These are phyloP conservation scores for Aspergillus udagawae DNA, from an alignment of 2,329 filamentous ascomycete species.

Conservation along the genomic window DNA sequence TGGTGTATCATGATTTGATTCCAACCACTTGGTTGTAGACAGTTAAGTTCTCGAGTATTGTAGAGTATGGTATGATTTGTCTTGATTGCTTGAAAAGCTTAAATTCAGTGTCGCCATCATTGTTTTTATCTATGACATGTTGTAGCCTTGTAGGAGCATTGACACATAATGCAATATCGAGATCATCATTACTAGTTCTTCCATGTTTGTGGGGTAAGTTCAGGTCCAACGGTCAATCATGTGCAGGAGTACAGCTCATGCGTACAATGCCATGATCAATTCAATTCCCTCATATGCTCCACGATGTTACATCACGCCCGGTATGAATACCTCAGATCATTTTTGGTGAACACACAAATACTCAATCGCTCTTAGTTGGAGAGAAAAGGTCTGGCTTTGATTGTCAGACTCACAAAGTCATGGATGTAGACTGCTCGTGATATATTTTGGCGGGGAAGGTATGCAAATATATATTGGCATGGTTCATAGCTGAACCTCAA, in stretches of 20 bases:
- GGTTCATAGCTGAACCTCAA: no score
- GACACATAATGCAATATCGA: background rate
- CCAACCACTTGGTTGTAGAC: background rate
- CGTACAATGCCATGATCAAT: background rate
- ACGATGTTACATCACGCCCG: background rate
- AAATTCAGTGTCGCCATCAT: background rate
- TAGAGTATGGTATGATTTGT: background rate
- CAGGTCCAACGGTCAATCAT: background rate
- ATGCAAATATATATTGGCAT: no score
- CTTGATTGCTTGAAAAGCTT: background rate
- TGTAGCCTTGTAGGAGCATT: no score
- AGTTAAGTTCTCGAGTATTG: background rate
- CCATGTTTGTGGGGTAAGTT: background rate
- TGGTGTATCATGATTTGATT: background rate
- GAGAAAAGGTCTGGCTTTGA: no score
- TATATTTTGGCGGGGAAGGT: no score
- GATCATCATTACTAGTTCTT: background rate
- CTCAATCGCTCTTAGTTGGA: no score
- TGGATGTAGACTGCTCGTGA: no score
- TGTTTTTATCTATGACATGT: background rate
- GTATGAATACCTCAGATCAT: no score
- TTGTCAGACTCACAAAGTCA: no score
- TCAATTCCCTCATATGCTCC: background rate
- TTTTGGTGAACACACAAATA: no score
- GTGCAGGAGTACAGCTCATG: background rate